A percentile compares a stretch with the other conserved stretches of the same genome.
These are phyloP conservation scores for Protea cynaroides DNA, from an alignment of 164 flowering plant genomes.

Conservation along the genomic window DNA sequence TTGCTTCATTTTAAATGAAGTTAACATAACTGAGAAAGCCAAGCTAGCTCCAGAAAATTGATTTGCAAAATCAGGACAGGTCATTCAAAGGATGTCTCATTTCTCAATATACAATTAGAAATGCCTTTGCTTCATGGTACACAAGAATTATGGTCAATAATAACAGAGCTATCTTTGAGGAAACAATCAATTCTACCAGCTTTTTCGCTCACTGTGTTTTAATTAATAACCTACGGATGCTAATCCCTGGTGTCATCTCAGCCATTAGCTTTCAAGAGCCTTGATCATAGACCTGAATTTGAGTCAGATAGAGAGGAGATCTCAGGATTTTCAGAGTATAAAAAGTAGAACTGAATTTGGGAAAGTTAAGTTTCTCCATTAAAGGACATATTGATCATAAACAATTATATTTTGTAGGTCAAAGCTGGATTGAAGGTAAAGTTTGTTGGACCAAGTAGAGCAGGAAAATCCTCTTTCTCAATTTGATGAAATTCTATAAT, in stretches of 20 bases:
- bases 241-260: slow-evolving; percentile 60
- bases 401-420: slow-evolving; percentile 42
- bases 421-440: slow-evolving; percentile 56
- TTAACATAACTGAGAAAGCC: slow-evolving; percentile 51
- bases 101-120: slow-evolving; percentile 70
- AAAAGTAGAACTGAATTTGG: slow-evolving; percentile 43
- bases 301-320: slow-evolving; percentile 41
- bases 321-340: slow-evolving; percentile 23
- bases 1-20: slow-evolving; percentile 71
- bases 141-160: slow-evolving; percentile 46
- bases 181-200: slow-evolving; percentile 68
- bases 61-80: slow-evolving; percentile 35
- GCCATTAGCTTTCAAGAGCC: slow-evolving; percentile 49
- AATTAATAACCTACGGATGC: slow-evolving; percentile 67
- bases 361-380: slow-evolving; percentile 43
- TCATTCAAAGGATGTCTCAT: slow-evolving; percentile 59
- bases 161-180: slow-evolving; percentile 40
- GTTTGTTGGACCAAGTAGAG: slow-evolving; percentile 76
- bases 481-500: slow-evolving; percentile 57
- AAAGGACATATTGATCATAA: slow-evolving; percentile 43
- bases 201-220: slow-evolving; percentile 73
- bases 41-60: slow-evolving; percentile 30
- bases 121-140: slow-evolving; percentile 76
- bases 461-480: slow-evolving; percentile 65
- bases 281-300: slow-evolving; percentile 52